Base-by-base conservation (phyloP, 2,329 filamentous ascomycete genomes). In the Coniochaeta hoffmannii region DNA sequence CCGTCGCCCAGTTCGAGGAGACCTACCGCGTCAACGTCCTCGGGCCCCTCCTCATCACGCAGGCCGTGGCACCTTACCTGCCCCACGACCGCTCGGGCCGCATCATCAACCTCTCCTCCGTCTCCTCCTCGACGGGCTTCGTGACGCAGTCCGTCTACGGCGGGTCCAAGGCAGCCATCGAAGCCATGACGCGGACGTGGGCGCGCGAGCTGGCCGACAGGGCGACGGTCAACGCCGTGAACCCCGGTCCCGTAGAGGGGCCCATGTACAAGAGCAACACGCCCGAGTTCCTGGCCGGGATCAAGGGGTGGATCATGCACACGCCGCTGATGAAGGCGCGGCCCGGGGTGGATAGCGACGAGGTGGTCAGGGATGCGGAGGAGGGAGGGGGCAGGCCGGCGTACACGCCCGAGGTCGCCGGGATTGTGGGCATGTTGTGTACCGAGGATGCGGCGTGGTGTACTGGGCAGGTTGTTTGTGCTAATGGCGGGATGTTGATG, bases 11-110 rank as follows among this genome's bases (percentile, higher is more conserved):
- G 64, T 95, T 92, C 72, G 78, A 84, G 44, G 74, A 79, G 62
- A 84, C 87, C 56, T 95, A 90, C 74, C 80, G 81, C 55, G 80
- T 94, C 71, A 96, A 96, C 66, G 90, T 95, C 22, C 80, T 90
- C 10, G 90, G 88, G 0, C 90, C 90, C 1, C 72, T 96, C 22
- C 79, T 96, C 1, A 76, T 96, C 14, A 82, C 89, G 26, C 86
- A 96, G 70, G 88, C 88, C 5, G 82, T 83, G 0, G 72, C 84
- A 31, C 86, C 84, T 0, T 85, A 87, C 70, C 78, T 96, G 4
- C 90, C 82, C 1, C 71, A 69, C 55, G 88, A 89, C 71, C 85
- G 85, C 59, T 84, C 76, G 60, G 80, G 71, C 56, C 77, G 75
- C 55, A 75, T 84, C 60, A 72, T 84, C 64, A 81, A 78, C 66